phyloP scores from a whole-genome alignment of 2,329 filamentous ascomycete species.

The Ascochyta koolunga region DNA sequence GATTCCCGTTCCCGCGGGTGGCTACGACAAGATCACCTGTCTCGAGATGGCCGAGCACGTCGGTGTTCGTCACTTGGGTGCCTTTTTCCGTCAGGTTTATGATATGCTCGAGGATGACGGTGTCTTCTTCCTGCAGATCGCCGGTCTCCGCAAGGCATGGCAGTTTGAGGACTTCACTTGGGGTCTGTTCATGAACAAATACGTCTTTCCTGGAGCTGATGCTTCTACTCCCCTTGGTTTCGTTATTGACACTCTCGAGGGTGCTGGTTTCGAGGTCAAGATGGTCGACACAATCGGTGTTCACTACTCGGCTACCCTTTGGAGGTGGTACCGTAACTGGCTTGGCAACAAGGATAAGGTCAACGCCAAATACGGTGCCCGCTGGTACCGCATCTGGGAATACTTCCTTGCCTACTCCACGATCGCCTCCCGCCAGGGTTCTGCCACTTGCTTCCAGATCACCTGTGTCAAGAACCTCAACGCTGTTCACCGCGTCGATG shows the following conservation, averaged over 20 bases:
- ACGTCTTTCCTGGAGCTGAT: constrained; percentile 96
- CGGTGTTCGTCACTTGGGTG: constrained; percentile 83
- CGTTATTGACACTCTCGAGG: constrained; percentile 84
- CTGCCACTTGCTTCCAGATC: constrained; percentile 86
- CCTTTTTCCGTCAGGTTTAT: constrained; percentile 84
- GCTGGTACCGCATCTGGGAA: constrained; percentile 97
- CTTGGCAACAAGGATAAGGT: constrained; percentile 91
- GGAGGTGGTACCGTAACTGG: constrained; percentile 99
- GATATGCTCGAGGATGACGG: constrained; percentile 97
- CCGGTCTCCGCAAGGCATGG: constrained; percentile 92
- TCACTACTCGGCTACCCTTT: constrained; percentile 94
- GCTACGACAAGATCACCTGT: constrained; percentile 94
- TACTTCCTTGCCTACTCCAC: constrained; percentile 87
- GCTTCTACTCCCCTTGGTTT: constrained; percentile 91
- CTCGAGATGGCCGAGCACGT: constrained; percentile 99
- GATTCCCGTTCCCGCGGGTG: constrained; percentile 76
- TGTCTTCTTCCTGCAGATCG: constrained; percentile 93
- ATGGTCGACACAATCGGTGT: constrained; percentile 90
- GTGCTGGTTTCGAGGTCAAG: constrained; percentile 90
- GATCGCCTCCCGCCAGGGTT: constrained; percentile 82
- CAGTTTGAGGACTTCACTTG: constrained; percentile 98
- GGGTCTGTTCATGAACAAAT: constrained; percentile 99
- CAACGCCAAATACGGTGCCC: constrained; percentile 89
- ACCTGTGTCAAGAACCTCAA: constrained; percentile 90
- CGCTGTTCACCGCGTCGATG: constrained; percentile 80